Conservation (phyloP, 352 stramenopile species). For the Globisporangium solare region DNA sequence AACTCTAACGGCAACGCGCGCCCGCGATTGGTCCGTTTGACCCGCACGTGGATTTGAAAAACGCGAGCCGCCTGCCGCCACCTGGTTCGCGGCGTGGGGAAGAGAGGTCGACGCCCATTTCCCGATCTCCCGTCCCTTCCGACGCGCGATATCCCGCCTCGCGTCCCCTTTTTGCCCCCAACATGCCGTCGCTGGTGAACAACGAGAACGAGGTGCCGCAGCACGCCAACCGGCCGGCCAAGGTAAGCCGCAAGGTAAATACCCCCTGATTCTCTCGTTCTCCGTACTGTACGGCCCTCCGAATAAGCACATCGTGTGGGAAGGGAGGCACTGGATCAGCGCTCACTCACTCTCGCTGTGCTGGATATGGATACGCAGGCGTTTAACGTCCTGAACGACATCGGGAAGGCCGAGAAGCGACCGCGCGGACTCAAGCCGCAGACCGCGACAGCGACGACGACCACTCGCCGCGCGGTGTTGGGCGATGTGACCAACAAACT, state of each 20-base stretch:
- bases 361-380: constrained; percentile 20
- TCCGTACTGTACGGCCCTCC: neutral
- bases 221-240: constrained; percentile 36
- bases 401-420: constrained; percentile 52
- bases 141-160: neutral
- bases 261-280: neutral
- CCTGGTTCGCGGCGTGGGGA: no score
- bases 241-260: constrained; percentile 36
- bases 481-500: constrained; percentile 76
- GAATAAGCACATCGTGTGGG: constrained; percentile 7
- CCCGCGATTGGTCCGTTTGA: neutral
- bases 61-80: neutral
- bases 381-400: constrained; percentile 41
- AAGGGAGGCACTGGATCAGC: neutral
- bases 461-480: constrained; percentile 37
- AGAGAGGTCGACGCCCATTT: constrained; percentile 1
- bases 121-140: constrained; percentile 3
- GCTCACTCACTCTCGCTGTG: no score
- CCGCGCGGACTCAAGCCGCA: constrained; percentile 47
- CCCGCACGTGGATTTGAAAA: constrained; percentile 11
- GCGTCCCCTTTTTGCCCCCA: constrained; percentile 1
- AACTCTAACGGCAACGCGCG: constrained; percentile 1
- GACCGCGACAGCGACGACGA: constrained; percentile 15
- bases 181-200: constrained; percentile 39
- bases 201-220: constrained; percentile 71